phyloP scores from a whole-genome alignment of 306 rosid genomes.

The Quercus wislizeni region DNA sequence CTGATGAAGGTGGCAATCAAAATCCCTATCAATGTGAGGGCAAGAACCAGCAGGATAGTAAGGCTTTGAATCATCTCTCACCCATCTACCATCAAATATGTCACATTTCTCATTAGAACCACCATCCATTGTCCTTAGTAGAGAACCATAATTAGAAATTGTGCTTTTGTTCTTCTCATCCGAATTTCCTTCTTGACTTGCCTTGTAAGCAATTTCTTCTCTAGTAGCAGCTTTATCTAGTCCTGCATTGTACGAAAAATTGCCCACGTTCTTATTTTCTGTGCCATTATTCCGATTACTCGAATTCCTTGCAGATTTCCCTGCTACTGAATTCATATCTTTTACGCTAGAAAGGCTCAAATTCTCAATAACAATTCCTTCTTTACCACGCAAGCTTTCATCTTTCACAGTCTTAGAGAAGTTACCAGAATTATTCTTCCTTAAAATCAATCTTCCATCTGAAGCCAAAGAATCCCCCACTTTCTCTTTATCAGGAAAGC shows the following conservation, averaged over 20 bases:
- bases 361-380: constrained; percentile 21
- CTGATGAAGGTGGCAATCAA: constrained; percentile 73
- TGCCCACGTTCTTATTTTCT: constrained; percentile 14
- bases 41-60: constrained; percentile 83
- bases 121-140: constrained; percentile 8
- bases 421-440: background rate
- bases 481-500: constrained; percentile 19
- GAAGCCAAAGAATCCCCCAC: constrained; percentile 1
- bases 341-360: constrained; percentile 5
- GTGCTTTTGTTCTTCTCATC: constrained; percentile 18
- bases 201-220: background rate
- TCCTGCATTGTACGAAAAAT: constrained; percentile 7
- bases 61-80: constrained; percentile 80
- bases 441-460: background rate
- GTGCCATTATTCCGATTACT: constrained; percentile 11
- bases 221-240: background rate
- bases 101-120: constrained; percentile 52
- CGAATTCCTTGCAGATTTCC: constrained; percentile 9
- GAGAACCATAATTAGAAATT: constrained; percentile 6
- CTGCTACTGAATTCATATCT: constrained; percentile 10
- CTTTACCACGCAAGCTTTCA: constrained; percentile 29
- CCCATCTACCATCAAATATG: constrained; percentile 77
- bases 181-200: constrained; percentile 9
- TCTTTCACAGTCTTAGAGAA: constrained; percentile 13
- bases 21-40: constrained; percentile 70